Percentiles rank a stretch among this genome's conserved stretches.
These are phyloP conservation scores for Physcomitrium patens DNA, from an alignment of 225 moss, liverwort and hornwort genomes.

Conservation along the genomic window DNA sequence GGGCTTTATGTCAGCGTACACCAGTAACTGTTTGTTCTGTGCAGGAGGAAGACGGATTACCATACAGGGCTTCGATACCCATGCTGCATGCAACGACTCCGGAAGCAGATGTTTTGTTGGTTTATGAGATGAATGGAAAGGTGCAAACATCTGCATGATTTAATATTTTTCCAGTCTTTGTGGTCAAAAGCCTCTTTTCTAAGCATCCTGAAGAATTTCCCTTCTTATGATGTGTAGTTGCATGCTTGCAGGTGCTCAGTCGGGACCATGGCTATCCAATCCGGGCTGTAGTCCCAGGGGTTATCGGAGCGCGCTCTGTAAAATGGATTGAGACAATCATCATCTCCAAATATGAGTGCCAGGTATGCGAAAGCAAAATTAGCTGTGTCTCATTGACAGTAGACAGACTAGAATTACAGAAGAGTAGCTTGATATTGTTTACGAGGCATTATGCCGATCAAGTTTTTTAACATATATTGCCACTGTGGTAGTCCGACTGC, in stretches of 20 bases:
- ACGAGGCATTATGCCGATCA: background rate
- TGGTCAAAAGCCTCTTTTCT: too few species aligned
- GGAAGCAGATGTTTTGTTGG: slow-evolving; percentile 60
- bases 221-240: background rate
- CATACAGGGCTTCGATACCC: slow-evolving; percentile 70
- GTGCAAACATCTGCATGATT: background rate
- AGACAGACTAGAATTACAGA: background rate
- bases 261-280: slow-evolving; percentile 76
- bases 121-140: slow-evolving; percentile 78
- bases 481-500: too few species aligned
- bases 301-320: slow-evolving; percentile 66
- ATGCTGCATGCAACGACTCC: slow-evolving; percentile 56
- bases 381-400: accelerated
- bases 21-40: too few species aligned
- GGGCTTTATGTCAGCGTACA: background rate
- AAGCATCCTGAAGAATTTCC: background rate
- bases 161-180: background rate
- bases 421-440: background rate
- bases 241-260: slow-evolving; percentile 40
- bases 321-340: slow-evolving; percentile 74
- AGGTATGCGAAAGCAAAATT: slow-evolving; percentile 26
- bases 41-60: slow-evolving; percentile 58
- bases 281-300: slow-evolving; percentile 55
- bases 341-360: slow-evolving; percentile 57
- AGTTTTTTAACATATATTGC: accelerated